Evolutionary conservation across 768 basidiomycete species (phyloP).

Genomic region (Mrakia gelida): DNA sequence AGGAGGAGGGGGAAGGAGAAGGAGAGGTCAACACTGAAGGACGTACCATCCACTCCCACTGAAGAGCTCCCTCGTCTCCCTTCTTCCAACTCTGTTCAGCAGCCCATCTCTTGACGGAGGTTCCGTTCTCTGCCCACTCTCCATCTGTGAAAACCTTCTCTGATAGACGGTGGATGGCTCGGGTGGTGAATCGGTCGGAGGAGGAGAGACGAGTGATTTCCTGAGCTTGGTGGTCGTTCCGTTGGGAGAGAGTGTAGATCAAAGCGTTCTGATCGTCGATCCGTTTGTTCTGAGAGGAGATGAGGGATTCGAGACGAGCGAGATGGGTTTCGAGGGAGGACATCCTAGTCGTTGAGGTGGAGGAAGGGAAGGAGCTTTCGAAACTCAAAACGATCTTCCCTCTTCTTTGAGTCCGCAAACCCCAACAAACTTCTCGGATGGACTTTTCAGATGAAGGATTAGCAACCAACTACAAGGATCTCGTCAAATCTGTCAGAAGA

Average conservation of each 20-base stretch:
- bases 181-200: background rate
- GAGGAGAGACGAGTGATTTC: background rate
- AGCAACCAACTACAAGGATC: constrained; percentile 1
- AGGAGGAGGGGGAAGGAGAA: background rate
- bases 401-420: no score
- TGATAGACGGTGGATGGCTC: background rate
- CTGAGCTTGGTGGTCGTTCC: background rate
- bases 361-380: no score
- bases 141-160: background rate
- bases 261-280: background rate
- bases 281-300: background rate
- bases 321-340: background rate
- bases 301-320: background rate
- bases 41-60: constrained; percentile 2
- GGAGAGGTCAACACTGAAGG: background rate
- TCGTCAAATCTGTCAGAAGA: constrained; percentile 50
- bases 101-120: background rate
- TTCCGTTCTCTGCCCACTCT: constrained; percentile 6
- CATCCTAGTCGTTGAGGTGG: background rate
- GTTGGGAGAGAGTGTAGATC: background rate
- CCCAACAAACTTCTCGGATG: background rate
- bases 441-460: background rate
- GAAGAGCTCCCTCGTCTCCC: background rate
- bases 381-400: no score
- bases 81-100: constrained; percentile 1